Conservation (phyloP, 2,329 filamentous ascomycete genomes). For the Ophidiomyces ophidiicola region DNA sequence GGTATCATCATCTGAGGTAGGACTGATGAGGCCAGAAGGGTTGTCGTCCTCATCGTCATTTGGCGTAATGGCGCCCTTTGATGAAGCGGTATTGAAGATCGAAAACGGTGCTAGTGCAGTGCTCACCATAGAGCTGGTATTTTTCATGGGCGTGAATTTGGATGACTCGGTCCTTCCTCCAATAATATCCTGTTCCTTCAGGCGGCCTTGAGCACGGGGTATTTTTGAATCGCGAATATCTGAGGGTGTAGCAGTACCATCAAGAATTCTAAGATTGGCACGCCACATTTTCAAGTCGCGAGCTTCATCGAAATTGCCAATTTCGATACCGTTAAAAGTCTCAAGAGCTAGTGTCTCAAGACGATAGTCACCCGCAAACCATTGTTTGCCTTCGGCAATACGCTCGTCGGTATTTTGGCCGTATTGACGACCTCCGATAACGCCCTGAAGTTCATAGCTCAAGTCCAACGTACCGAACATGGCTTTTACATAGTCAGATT, state of each 20-base stretch:
- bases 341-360: constrained; percentile 45
- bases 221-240: constrained; percentile 23
- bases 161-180: constrained; percentile 13
- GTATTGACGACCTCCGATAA: constrained; percentile 38
- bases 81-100: constrained; percentile 5
- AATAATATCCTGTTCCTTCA: constrained; percentile 15
- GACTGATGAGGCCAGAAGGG: no score
- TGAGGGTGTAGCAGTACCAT: constrained; percentile 23
- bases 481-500: constrained; percentile 37
- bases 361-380: constrained; percentile 48
- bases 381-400: constrained; percentile 36
- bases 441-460: constrained; percentile 36
- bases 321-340: constrained; percentile 43
- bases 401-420: constrained; percentile 38
- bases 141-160: constrained; percentile 25
- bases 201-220: constrained; percentile 21
- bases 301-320: constrained; percentile 35
- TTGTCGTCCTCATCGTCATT: constrained; percentile 11
- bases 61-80: constrained; percentile 9
- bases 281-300: constrained; percentile 38
- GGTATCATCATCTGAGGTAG: constrained; percentile 3
- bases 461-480: constrained; percentile 34
- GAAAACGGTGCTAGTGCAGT: constrained; percentile 24
- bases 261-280: constrained; percentile 35
- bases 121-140: constrained; percentile 31